Evolutionary conservation across 345 rosid species (phyloP), one percentile per base, ranked within the genome.

Genomic region (Sapria himalayana): DNA sequence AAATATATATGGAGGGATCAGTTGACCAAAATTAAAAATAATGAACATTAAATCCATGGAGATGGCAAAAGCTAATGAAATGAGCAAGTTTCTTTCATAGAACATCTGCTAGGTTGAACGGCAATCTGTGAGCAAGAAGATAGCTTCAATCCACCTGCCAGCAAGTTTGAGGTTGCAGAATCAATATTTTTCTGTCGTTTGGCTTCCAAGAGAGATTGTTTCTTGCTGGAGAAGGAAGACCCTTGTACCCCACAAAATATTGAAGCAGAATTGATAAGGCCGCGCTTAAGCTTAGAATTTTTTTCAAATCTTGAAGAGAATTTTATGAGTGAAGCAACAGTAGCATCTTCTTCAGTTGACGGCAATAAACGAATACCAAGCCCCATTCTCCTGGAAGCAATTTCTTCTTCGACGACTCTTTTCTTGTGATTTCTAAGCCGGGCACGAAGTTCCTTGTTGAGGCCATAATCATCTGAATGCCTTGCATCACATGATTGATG

Each of bases 331-430:
- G 93, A 61, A 7, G 93, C 89, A 3, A 58, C 39, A 15, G 73
- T 42, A 25, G 48, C 43, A 56, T 82, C 99, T 56, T 84, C 92
- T 54, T 65, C 45, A 11, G 58, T 64, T 17, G 57, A 18, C 1
- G 86, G 93, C 49, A 91, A 86, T 9, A 91, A 61, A 46, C 93
- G 66, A 52, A 84, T 63, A 46, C 76, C 76, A 16, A 80, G 69
- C 15, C 99, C 99, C 56, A 60, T 43, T 61, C 66, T 84, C 58
- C 65, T 77, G 19, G 85, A 66, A 39, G 63, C 59, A 41, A 64
- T 46, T 58, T 91, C 96, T 58, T 84, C 99, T 57, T 91, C 89
- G 14, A 65, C 65, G 35, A 91, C 72, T 54, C 96, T 72, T 57
- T 80, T 91, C 68, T 78, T 73, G 41, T 84, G 89, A 43, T 57